Evolutionary conservation across 345 rosid genomes (phyloP).

Genomic region (Anacardium occidentale): DNA sequence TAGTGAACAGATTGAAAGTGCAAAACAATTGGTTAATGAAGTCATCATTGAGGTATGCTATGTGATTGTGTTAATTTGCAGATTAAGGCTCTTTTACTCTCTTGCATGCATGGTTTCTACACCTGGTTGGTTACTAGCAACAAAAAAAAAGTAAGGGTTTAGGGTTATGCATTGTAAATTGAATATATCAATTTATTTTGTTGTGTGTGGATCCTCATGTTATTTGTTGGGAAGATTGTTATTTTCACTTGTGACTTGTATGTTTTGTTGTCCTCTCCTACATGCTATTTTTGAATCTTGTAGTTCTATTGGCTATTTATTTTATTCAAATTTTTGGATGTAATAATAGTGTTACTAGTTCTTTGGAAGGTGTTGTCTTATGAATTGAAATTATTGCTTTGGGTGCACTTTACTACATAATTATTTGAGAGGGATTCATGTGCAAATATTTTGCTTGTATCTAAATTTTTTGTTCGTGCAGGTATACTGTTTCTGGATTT

Average conservation of each 20-base stretch:
- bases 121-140: background rate
- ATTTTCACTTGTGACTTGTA: background rate
- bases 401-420: background rate
- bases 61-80: conserved; percentile 29
- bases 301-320: background rate
- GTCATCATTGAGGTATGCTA: conserved; percentile 92
- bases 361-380: background rate
- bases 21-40: conserved; percentile 87
- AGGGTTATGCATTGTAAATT: background rate
- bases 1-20: conserved; percentile 81
- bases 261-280: no score
- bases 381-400: background rate
- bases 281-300: background rate
- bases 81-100: conserved; percentile 20
- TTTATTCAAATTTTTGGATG: background rate
- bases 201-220: background rate
- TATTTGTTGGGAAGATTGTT: background rate
- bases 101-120: background rate
- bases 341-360: background rate
- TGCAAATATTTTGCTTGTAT: conserved; percentile 10
- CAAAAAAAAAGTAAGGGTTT: background rate
- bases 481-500: background rate
- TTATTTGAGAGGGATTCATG: background rate
- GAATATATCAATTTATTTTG: background rate
- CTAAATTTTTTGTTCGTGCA: conserved; percentile 4